Base-by-base conservation (phyloP, 2,329 filamentous ascomycete species). In the Trichophyton benhamiae region DNA sequence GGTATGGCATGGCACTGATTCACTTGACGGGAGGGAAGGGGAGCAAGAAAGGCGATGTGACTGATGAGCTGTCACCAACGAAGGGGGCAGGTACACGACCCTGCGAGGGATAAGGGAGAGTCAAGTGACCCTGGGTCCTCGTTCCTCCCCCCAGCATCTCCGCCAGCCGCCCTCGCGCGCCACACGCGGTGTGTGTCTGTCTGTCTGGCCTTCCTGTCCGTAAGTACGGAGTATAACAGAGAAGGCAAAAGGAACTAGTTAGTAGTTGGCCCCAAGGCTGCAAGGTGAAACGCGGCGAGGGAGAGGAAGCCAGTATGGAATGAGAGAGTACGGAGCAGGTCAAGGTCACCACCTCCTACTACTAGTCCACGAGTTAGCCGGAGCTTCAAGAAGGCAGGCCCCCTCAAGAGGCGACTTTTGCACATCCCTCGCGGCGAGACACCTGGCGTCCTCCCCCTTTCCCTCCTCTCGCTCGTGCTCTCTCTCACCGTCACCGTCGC, bases 1-100 rank as follows among this genome's bases (percentile, higher is more conserved):
- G 46, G 46, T 3, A 52, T 22, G 22, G 46, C 17, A 52, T 22
- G 22, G 46, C 17, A 44, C 41, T 44, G 41, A 44, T 44, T 44
- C 41, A 44, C 41, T 44, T 44, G 41, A 44, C n/a, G 7, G n/a
- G 41, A 44, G n/a, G 7, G n/a, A n/a, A n/a, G 41, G 41, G n/a
- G n/a, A n/a, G n/a, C 15, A 27, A 3, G 13, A 30, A 30, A 15
- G 49, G 49, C 49, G 22, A 53, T 53, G 49, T 53, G 49, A 53
- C 49, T 33, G 49, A 30, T 53, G 49, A 53, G 49, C 49, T 53
- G 49, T 53, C 49, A 53, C 49, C 49, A 53, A 53, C 49, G 25
- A 33, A 44, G 49, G 7, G 22, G 22, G 49, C 49, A 53, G 27
- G 22, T 33, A 53, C 13, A 20, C 27, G 49, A 13, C 49, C 46